These are phyloP conservation scores for Oenanthe javanica DNA, from an alignment of 140 eudicot species.

Conservation along the genomic window DNA sequence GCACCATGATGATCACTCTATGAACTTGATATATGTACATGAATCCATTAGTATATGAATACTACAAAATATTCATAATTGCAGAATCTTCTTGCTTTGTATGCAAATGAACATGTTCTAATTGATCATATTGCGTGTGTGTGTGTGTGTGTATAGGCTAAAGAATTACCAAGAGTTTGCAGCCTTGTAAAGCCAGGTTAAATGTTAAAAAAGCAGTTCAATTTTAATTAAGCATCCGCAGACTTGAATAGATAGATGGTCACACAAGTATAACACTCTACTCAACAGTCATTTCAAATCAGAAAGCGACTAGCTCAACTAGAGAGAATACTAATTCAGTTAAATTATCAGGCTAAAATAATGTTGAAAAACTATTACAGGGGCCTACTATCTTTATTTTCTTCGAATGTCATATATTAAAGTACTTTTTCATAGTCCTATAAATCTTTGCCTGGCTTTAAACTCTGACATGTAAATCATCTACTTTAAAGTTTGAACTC, in stretches of 20 bases:
- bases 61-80: background rate
- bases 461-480: slow-evolving; percentile 34
- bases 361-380: slow-evolving; percentile 22
- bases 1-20: background rate
- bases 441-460: slow-evolving; percentile 35
- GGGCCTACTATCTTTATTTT: slow-evolving; percentile 17
- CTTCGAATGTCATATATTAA: background rate
- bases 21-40: background rate
- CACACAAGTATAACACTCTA: slow-evolving; percentile 31
- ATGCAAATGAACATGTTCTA: background rate
- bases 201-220: background rate
- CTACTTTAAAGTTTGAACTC: slow-evolving; percentile 13
- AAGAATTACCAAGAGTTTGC: background rate
- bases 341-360: slow-evolving; percentile 9
- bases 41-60: background rate
- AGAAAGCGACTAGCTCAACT: slow-evolving; percentile 24
- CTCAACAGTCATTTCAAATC: slow-evolving; percentile 18
- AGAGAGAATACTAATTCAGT: slow-evolving; percentile 30
- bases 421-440: slow-evolving; percentile 20
- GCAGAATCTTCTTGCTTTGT: background rate
- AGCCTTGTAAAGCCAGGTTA: background rate
- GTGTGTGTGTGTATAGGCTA: background rate
- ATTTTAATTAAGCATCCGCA: slow-evolving; percentile 9
- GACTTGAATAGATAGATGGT: slow-evolving; percentile 28
- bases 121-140: background rate